Evolutionary conservation across 2,329 filamentous ascomycete species (phyloP).

Genomic region (Teratosphaeriaceae sp.): DNA sequence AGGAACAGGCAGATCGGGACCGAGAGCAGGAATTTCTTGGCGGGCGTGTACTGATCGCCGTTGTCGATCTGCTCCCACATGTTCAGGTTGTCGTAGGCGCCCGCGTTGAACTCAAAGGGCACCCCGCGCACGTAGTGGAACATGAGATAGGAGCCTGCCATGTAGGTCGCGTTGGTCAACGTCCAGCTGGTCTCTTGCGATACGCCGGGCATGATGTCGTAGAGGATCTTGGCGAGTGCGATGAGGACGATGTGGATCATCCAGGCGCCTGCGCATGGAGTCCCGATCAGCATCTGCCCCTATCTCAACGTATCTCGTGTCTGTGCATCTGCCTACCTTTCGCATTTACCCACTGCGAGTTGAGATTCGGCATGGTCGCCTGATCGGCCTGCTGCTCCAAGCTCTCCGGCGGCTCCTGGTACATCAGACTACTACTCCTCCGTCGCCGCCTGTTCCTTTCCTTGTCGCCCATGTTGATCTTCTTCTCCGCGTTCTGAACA

Average conservation of each 20-base stretch:
- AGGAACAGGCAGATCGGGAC: constrained; percentile 93
- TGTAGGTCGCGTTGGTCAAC: constrained; percentile 96
- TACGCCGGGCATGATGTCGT: constrained; percentile 91
- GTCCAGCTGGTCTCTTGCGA: constrained; percentile 99
- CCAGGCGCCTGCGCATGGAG: constrained; percentile 69
- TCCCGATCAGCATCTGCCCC: constrained; percentile 13
- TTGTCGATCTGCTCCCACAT: constrained; percentile 99
- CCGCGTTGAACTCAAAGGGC: constrained; percentile 97
- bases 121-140: constrained; percentile 98
- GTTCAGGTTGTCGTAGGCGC: constrained; percentile 98
- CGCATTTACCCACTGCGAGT: constrained; percentile 98
- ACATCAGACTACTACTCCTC: constrained; percentile 97
- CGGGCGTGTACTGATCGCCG: constrained; percentile 94
- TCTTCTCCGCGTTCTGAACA: constrained; percentile 28
- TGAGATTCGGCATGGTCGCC: constrained; percentile 87
- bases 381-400: constrained; percentile 98
- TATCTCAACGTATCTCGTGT: neutral
- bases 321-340: constrained; percentile 62
- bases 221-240: constrained; percentile 85
- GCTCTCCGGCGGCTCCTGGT: constrained; percentile 93
- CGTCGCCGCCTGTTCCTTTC: constrained; percentile 56
- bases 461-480: constrained; percentile 50
- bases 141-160: constrained; percentile 98
- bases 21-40: constrained; percentile 95
- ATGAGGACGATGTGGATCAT: constrained; percentile 95